Conservation (phyloP, 2,329 filamentous ascomycete genomes). For the Aspergillus sojae region DNA sequence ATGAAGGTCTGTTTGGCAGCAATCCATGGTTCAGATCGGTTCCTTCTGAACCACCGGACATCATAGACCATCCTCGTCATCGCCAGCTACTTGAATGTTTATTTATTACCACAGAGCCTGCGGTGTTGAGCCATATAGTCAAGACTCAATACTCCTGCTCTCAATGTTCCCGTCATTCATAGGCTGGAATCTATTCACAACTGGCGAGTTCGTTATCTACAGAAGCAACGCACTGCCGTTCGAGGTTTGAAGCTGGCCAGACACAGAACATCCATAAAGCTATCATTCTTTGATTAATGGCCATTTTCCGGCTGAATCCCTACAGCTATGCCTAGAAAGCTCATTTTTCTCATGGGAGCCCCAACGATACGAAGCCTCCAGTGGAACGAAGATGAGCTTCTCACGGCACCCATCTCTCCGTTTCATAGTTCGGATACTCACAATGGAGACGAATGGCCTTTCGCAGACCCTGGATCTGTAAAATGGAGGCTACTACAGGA, state of each 20-base stretch:
- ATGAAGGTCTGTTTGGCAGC: neutral
- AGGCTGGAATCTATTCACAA: neutral
- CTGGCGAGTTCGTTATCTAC: neutral
- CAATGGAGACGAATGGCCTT: slow-evolving; percentile 10
- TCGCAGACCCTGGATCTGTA: slow-evolving; percentile 17
- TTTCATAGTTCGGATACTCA: slow-evolving; percentile 25
- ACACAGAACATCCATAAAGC: neutral
- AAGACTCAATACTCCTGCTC: neutral
- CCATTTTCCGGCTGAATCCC: neutral
- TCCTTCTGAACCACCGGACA: neutral
- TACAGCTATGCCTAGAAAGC: slow-evolving; percentile 31
- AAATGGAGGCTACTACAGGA: slow-evolving; percentile 36
- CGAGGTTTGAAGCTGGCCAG: neutral
- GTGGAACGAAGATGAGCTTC: slow-evolving; percentile 58
- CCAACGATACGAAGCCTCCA: slow-evolving; percentile 57
- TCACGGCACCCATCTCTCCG: slow-evolving; percentile 48
- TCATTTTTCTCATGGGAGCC: slow-evolving; percentile 63
- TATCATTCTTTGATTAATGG: slow-evolving; percentile 5
- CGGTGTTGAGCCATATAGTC: neutral
- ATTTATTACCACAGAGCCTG: neutral
- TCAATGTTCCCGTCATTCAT: neutral
- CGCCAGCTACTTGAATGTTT: neutral
- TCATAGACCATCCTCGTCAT: neutral
- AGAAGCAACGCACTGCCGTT: neutral
- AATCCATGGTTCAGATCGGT: slow-evolving; percentile 13